Conservation (phyloP, 306 rosid species). For the Casuarina equisetifolia region DNA sequence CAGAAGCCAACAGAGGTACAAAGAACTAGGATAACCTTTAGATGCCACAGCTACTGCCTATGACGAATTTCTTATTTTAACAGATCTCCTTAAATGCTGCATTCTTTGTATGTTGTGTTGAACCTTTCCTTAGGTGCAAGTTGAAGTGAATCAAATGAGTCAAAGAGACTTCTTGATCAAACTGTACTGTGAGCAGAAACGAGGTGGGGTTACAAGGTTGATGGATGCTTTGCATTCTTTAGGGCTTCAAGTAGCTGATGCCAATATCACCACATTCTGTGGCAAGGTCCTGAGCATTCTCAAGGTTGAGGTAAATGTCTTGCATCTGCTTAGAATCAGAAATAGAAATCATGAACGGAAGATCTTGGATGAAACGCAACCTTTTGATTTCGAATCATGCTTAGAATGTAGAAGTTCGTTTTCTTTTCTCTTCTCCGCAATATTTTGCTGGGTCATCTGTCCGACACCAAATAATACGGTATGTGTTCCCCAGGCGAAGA, state of each 20-base stretch:
- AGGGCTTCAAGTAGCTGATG: slow-evolving; percentile 61
- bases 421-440: background rate
- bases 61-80: background rate
- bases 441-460: slow-evolving; percentile 18
- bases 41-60: background rate
- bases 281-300: slow-evolving; percentile 48
- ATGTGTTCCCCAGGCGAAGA: slow-evolving; percentile 46
- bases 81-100: background rate
- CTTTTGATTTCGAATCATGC: too few species aligned
- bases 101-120: background rate
- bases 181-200: slow-evolving; percentile 43
- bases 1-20: slow-evolving; percentile 42
- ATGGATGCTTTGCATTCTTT: slow-evolving; percentile 62
- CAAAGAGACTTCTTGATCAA: slow-evolving; percentile 50
- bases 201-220: slow-evolving; percentile 58
- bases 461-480: slow-evolving; percentile 13
- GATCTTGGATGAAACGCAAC: too few species aligned
- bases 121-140: slow-evolving; percentile 44
- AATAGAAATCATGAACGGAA: too few species aligned
- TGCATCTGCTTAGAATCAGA: too few species aligned
- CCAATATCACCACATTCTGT: slow-evolving; percentile 54
- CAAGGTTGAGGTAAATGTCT: slow-evolving; percentile 56
- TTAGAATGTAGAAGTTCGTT: too few species aligned
- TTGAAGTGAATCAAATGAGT: slow-evolving; percentile 61
- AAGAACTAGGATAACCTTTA: slow-evolving; percentile 7